A percentile compares a stretch with the other conserved stretches of the same genome.
These are phyloP conservation scores for Papilionanthe hybrid DNA, from an alignment of 116 monocot species.

Conservation along the genomic window DNA sequence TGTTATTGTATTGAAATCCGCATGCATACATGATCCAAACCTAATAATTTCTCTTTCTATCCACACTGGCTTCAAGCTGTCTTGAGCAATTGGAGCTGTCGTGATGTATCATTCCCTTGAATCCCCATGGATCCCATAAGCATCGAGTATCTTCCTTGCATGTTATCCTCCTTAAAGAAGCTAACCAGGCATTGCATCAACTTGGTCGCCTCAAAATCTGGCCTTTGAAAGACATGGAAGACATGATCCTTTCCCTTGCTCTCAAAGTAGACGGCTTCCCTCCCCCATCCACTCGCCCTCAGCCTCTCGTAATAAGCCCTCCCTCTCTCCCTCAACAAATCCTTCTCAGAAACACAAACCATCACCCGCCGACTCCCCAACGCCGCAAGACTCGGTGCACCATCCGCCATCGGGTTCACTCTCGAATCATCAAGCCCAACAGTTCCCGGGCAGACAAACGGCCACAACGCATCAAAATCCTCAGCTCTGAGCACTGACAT, in stretches of 20 bases:
- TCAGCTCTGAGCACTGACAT: background rate
- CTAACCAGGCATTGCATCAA: background rate
- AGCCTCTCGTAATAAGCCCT: background rate
- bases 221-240: conserved; percentile 6
- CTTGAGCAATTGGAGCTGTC: no score
- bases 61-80: no score
- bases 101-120: no score
- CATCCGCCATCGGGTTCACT: no score
- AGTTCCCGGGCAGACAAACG: background rate
- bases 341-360: conserved; percentile 1
- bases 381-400: background rate
- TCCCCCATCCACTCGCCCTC: conserved; percentile 16
- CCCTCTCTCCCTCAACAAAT: conserved; percentile 8
- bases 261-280: conserved; percentile 16
- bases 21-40: no score
- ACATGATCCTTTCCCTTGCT: conserved; percentile 19
- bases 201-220: background rate
- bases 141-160: no score
- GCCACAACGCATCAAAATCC: background rate
- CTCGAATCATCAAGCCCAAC: background rate
- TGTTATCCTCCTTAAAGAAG: background rate
- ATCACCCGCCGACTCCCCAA: conserved; percentile 15
- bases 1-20: no score
- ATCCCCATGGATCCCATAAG: no score
- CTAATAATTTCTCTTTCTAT: no score